Evolutionary conservation across 2,329 filamentous ascomycete species (phyloP).

Genomic region (Xylaria sp.): DNA sequence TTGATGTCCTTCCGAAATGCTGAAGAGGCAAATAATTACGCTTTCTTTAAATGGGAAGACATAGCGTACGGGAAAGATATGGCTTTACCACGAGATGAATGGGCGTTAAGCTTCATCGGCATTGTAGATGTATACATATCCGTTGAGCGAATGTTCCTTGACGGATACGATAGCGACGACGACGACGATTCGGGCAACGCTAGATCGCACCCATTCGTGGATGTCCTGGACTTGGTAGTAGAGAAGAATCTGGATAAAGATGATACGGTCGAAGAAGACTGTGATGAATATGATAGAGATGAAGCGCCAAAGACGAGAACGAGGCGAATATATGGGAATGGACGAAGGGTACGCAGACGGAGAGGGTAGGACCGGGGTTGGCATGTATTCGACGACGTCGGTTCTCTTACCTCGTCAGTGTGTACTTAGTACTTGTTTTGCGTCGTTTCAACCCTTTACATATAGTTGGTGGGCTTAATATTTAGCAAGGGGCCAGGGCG

Average conservation of each 20-base stretch:
- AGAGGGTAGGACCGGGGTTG: no score
- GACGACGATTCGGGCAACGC: background rate
- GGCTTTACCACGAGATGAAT: constrained; percentile 11
- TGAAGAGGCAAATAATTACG: background rate
- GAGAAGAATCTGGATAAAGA: constrained; percentile 1
- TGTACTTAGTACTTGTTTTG: no score
- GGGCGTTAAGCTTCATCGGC: constrained; percentile 8
- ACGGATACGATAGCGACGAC: constrained; percentile 6
- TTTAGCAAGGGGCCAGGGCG: no score
- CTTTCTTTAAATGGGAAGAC: background rate
- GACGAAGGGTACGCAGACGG: no score
- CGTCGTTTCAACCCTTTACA: no score
- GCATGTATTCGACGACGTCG: no score
- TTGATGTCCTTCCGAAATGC: background rate
- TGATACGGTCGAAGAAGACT: background rate
- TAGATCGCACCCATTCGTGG: constrained; percentile 4
- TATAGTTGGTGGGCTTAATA: no score
- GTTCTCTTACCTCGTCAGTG: no score
- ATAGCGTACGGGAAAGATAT: background rate
- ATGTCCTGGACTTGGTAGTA: constrained; percentile 21
- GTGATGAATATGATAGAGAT: background rate
- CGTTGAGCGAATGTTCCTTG: constrained; percentile 14
- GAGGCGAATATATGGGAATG: no score
- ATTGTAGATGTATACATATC: constrained; percentile 11
- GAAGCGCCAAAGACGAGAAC: no score